Conservation (phyloP, 2,329 filamentous ascomycete species). For the Torrubiella hemipterigena region DNA sequence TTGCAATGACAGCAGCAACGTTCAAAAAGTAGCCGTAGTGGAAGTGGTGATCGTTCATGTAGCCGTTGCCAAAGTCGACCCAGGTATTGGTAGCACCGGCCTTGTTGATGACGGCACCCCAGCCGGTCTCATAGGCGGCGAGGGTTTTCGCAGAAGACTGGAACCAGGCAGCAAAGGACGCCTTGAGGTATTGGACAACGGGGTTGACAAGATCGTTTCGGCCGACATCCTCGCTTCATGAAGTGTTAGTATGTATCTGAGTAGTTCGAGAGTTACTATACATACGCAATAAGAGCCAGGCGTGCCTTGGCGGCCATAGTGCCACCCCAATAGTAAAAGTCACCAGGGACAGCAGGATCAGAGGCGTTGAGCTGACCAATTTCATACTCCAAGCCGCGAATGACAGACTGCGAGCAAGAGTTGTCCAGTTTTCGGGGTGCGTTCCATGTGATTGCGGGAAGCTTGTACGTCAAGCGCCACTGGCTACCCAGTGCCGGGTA, state of each 20-base stretch:
- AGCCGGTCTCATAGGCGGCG: constrained; percentile 13
- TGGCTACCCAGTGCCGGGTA: constrained; percentile 11
- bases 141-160: constrained; percentile 7
- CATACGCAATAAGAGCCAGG: constrained; percentile 13
- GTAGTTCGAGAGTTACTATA: neutral
- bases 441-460: constrained; percentile 12
- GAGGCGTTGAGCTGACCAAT: constrained; percentile 9
- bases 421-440: constrained; percentile 10
- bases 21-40: constrained; percentile 15
- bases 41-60: constrained; percentile 18
- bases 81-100: constrained; percentile 9
- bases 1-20: constrained; percentile 14
- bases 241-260: neutral
- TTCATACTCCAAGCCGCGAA: constrained; percentile 12
- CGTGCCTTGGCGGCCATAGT: constrained; percentile 11
- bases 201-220: constrained; percentile 10
- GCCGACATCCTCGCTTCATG: constrained; percentile 10
- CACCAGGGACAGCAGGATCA: constrained; percentile 9
- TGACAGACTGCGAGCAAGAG: constrained; percentile 10
- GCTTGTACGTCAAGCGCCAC: constrained; percentile 11
- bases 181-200: constrained; percentile 11
- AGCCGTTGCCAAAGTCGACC: constrained; percentile 15
- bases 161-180: constrained; percentile 13
- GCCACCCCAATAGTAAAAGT: constrained; percentile 14
- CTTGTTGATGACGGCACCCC: constrained; percentile 13